Base-by-base conservation (phyloP, 768 basidiomycete genomes). In the Russula vinacea region DNA sequence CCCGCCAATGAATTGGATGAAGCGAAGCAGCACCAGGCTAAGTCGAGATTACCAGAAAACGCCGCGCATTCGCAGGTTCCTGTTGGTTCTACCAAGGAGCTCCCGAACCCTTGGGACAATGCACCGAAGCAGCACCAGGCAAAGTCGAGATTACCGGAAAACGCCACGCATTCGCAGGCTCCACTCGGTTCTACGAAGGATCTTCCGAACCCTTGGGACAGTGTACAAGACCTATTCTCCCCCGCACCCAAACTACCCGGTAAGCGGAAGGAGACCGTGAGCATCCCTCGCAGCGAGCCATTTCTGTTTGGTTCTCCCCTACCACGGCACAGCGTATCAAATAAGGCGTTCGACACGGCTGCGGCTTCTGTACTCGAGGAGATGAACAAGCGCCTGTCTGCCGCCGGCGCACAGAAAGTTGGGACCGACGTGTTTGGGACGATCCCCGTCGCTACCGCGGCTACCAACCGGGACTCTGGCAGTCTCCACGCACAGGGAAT, bases 281-380 rank as follows among this genome's bases (percentile, higher is more conserved):
- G 69, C 19, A 66, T 74, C 5, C 70, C 75, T 3, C 73, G 72
- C 49, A 72, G 72, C 58, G 73, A 81, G 26, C 84, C 86, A 0
- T 93, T 92, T 76, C 71, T 90, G 24, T 93, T 93, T 69, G 90
- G 90, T 29, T 92, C 90, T 0, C 87, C 89, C 0, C 79, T 83
- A 3, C 84, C 88, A 8, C 81, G 82, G 63, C 79, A 89, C 69
- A 79, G 76, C 52, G 79, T 83, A 50, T 84, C 86, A 37, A 85
- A 89, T 67, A 74, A 76, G n/a, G 82, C 87, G 56, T 92, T 93
- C 75, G 80, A 79, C 57, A 73, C 77, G 2, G 86, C 87, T 0
- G 87, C 89, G 0, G 79, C 83, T n/a, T 81, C 81, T 24, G 85
- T 94, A 33, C 77, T 93, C 35, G 87, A 86, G 56, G 92, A 94